Base-by-base conservation (phyloP, 2,329 filamentous ascomycete species). In the Microsporum audouinii region DNA sequence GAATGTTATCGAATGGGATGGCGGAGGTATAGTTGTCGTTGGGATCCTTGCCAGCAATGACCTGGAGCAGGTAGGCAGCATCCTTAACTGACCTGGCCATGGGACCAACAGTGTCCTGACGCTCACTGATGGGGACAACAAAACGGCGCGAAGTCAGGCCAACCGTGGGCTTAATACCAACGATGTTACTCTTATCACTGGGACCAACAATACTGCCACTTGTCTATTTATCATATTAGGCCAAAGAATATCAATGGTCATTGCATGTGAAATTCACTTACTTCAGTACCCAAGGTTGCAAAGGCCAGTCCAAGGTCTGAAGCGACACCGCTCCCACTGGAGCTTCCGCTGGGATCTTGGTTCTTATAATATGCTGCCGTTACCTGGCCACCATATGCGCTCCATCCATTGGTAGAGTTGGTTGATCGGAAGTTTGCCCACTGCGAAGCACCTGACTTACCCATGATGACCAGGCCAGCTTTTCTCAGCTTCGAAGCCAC, bases 131-230 rank as follows among this genome's bases (percentile, higher is more conserved):
- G 0, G 87, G 87, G 8, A 89, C 81, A 1, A 88, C 85, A 3
- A 86, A 75, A 45, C 69, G 65, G 3, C 71, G 75, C 1, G 82
- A 84, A 0, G 82, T 87, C 2, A 88, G 74, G 0, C 85, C 86
- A 1, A 87, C 82, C 0, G 84, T 86, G 0, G 85, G 84, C 68
- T 85, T 86, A 69, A 89, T 84, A 1, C 84, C 86, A 0, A 87
- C 85, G 1, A 88, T 69, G 61, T 85, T 86, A 73, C 82, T 87
- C 3, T 74, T 67, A 47, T 73, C 66, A 55, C 69, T 67, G 0
- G 87, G 86, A 7, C 76, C 77, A 2, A 87, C 68, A 60, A 89
- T 87, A 17, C 81, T 85, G 2, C 85, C 86, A 62, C 78, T 78
- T 0, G 86, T 88, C 71, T 71, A 39, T 23, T 14, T 12, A 43